These are phyloP conservation scores for Colletotrichum karsti DNA, from an alignment of 2,329 filamentous ascomycete genomes.

Conservation along the genomic window DNA sequence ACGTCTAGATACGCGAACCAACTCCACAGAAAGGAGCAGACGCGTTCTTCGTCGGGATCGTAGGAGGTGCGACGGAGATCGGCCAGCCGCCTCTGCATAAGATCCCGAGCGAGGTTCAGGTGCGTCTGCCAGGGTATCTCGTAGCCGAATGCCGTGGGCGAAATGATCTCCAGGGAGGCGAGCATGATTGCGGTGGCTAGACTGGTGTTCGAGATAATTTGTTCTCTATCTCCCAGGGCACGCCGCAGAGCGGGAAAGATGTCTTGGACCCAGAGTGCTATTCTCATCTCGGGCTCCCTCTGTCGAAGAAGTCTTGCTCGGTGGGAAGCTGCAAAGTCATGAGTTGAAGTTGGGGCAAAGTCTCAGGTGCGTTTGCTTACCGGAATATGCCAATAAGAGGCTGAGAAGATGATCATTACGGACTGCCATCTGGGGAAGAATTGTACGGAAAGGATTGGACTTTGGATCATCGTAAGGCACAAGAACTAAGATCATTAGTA, in stretches of 20 bases:
- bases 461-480: slow-evolving; percentile 60
- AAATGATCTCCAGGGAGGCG: slow-evolving; percentile 83
- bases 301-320: slow-evolving; percentile 78
- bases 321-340: slow-evolving; percentile 69
- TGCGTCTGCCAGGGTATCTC: slow-evolving; percentile 84
- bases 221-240: slow-evolving; percentile 68
- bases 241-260: slow-evolving; percentile 78
- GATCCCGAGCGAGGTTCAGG: slow-evolving; percentile 76
- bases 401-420: slow-evolving; percentile 77
- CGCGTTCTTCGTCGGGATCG: slow-evolving; percentile 60
- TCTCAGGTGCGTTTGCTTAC: slow-evolving; percentile 33
- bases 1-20: slow-evolving; percentile 90
- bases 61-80: slow-evolving; percentile 41
- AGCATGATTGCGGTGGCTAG: slow-evolving; percentile 88
- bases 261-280: slow-evolving; percentile 81
- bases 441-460: slow-evolving; percentile 61
- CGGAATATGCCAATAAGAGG: slow-evolving; percentile 80
- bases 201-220: slow-evolving; percentile 75
- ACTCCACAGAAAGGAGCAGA: slow-evolving; percentile 78
- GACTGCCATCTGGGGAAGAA: slow-evolving; percentile 69
- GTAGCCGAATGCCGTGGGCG: slow-evolving; percentile 83
- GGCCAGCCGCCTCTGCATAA: slow-evolving; percentile 71
- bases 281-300: slow-evolving; percentile 78
- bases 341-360: not conserved
- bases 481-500: slow-evolving; percentile 50